phyloP scores from a whole-genome alignment of 129 eudicot species.

The Centella asiatica region DNA sequence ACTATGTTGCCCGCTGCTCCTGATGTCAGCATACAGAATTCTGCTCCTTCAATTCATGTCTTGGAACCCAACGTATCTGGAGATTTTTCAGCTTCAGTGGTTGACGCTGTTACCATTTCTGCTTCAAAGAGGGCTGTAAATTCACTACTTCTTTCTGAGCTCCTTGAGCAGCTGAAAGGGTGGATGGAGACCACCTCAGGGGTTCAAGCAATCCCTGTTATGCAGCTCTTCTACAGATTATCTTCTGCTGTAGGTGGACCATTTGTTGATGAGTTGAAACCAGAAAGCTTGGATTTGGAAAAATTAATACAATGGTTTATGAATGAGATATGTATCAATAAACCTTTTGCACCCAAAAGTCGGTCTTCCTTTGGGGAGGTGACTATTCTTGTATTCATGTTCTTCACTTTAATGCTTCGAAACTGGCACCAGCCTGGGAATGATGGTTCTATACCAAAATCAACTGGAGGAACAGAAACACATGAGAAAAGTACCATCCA shows the following conservation, averaged over 20 bases:
- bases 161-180: slow-evolving; percentile 73
- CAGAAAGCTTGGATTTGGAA: slow-evolving; percentile 73
- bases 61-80: slow-evolving; percentile 61
- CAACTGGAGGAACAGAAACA: slow-evolving; percentile 50
- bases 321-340: slow-evolving; percentile 60
- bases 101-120: slow-evolving; percentile 83
- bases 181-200: slow-evolving; percentile 95
- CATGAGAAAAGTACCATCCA: slow-evolving; percentile 53
- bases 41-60: slow-evolving; percentile 72
- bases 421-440: slow-evolving; percentile 97
- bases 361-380: slow-evolving; percentile 91
- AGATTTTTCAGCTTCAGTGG: slow-evolving; percentile 56
- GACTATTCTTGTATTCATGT: slow-evolving; percentile 78
- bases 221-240: slow-evolving; percentile 92
- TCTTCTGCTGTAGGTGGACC: slow-evolving; percentile 99
- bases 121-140: slow-evolving; percentile 98
- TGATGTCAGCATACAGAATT: slow-evolving; percentile 44
- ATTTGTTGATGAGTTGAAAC: slow-evolving; percentile 63
- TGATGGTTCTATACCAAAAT: slow-evolving; percentile 55
- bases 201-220: slow-evolving; percentile 76
- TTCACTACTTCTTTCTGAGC: slow-evolving; percentile 80
- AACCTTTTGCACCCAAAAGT: slow-evolving; percentile 50
- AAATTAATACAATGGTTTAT: slow-evolving; percentile 82
- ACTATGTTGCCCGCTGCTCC: slow-evolving; percentile 52
- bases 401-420: slow-evolving; percentile 87